A percentile compares a stretch with the other conserved stretches of the same genome.
Conservation (phyloP, 148 eudicot species). For the Vaccinium macrocarpon region DNA sequence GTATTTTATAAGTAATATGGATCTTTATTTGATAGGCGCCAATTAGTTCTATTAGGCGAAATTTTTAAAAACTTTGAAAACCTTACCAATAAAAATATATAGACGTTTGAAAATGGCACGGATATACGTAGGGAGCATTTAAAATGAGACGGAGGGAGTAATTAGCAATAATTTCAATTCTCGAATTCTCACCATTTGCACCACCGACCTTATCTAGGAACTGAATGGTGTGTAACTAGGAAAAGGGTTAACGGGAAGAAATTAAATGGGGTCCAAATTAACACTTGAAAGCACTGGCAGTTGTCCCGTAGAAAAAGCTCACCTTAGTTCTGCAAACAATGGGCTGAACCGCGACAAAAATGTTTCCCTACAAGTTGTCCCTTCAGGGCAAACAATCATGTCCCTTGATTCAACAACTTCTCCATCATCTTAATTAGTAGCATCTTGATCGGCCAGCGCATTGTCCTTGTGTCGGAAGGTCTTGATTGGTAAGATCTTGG, state of each 20-base stretch:
- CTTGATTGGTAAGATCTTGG: slow-evolving; percentile 64
- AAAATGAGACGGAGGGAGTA: too few species aligned
- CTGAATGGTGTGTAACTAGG: slow-evolving; percentile 52
- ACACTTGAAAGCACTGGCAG: slow-evolving; percentile 64
- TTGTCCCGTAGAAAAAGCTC: slow-evolving; percentile 79
- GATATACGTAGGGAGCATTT: too few species aligned
- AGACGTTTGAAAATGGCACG: too few species aligned
- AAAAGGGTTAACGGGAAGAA: slow-evolving; percentile 68
- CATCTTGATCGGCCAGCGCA: slow-evolving; percentile 51
- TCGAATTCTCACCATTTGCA: too few species aligned
- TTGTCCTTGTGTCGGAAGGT: slow-evolving; percentile 54
- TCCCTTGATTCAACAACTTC: slow-evolving; percentile 51
- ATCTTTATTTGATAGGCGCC: too few species aligned
- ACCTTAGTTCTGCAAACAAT: slow-evolving; percentile 63
- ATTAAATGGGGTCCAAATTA: slow-evolving; percentile 71
- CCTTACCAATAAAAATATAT: too few species aligned
- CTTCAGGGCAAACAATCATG: slow-evolving; percentile 75
- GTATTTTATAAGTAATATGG: too few species aligned
- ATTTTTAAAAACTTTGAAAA: too few species aligned
- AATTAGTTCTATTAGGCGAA: too few species aligned
- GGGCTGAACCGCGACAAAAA: slow-evolving; percentile 71
- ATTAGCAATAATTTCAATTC: too few species aligned
- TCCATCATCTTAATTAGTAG: slow-evolving; percentile 54
- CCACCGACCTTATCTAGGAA: slow-evolving; percentile 45
- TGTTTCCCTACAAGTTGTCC: slow-evolving; percentile 82